Conservation (phyloP, 345 rosid genomes). For the Trapa bicornis region DNA sequence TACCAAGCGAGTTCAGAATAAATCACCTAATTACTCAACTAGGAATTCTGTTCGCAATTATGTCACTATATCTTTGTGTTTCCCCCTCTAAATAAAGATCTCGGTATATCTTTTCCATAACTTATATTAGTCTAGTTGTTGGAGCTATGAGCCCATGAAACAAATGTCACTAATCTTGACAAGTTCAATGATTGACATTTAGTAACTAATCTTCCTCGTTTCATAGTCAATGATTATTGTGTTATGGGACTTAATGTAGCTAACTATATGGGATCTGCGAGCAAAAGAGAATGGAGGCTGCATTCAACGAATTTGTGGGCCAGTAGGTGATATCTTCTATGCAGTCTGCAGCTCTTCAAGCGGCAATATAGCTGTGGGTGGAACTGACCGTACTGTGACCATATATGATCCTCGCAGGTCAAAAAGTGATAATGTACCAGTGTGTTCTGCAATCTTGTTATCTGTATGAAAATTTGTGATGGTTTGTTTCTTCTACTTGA, state of each 20-base stretch:
- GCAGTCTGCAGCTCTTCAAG: conserved; percentile 44
- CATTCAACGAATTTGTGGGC: conserved; percentile 41
- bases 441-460: neutral
- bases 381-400: conserved; percentile 56
- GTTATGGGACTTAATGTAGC: conserved; percentile 24
- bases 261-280: conserved; percentile 51
- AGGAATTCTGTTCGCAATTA: neutral
- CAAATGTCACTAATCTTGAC: neutral
- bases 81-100: no score
- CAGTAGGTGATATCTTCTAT: conserved; percentile 43
- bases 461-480: neutral
- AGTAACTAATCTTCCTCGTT: neutral
- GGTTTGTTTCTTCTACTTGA: neutral
- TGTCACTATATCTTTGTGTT: neutral
- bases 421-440: neutral
- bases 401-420: conserved; percentile 74
- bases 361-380: conserved; percentile 50
- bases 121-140: neutral
- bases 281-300: conserved; percentile 65
- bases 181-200: neutral
- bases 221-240: neutral
- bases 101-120: neutral
- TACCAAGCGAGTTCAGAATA: neutral
- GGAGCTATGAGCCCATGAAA: neutral
- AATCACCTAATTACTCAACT: neutral